Conservation (phyloP, 1,284 basidiomycete genomes). For the Cutaneotrichosporon mucoides region DNA sequence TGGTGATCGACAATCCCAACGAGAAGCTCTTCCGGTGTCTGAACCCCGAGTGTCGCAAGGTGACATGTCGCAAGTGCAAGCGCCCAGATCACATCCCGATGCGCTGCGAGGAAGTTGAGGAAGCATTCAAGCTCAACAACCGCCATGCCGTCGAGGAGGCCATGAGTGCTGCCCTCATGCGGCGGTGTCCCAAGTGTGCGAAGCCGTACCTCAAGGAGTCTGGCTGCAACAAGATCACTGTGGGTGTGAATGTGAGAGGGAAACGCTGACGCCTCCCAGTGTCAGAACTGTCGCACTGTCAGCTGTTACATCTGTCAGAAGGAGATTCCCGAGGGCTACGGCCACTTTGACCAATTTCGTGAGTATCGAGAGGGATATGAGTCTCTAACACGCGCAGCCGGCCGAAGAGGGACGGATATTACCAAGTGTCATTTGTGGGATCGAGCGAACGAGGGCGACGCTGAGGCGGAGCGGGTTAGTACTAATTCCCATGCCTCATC, state of each 20-base stretch:
- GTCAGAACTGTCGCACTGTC: conserved; percentile 62
- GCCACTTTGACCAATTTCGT: conserved; percentile 62
- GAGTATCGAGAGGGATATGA: neutral
- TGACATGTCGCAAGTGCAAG: conserved; percentile 74
- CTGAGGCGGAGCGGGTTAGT: conserved; percentile 56
- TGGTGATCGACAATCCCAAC: conserved; percentile 68
- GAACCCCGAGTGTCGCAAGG: conserved; percentile 64
- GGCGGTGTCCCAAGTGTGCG: conserved; percentile 63
- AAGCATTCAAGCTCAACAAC: conserved; percentile 66
- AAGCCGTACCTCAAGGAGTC: conserved; percentile 45
- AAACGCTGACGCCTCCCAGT: conserved; percentile 35
- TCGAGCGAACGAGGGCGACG: conserved; percentile 15
- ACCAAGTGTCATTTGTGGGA: conserved; percentile 69
- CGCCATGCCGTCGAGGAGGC: conserved; percentile 79
- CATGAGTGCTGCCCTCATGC: conserved; percentile 78
- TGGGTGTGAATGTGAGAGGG: conserved; percentile 29
- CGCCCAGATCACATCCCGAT: conserved; percentile 77
- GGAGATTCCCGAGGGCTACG: conserved; percentile 58
- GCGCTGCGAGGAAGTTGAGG: conserved; percentile 69
- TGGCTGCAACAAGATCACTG: conserved; percentile 61
- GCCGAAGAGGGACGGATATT: neutral
- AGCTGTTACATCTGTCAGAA: conserved; percentile 75
- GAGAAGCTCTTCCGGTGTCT: conserved; percentile 77
- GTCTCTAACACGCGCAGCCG: neutral
- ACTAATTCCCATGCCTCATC: neutral